Evolutionary conservation across 179 eudicot species (phyloP), one percentile per base, ranked within the genome.

Genomic region (Nepenthes alata): DNA sequence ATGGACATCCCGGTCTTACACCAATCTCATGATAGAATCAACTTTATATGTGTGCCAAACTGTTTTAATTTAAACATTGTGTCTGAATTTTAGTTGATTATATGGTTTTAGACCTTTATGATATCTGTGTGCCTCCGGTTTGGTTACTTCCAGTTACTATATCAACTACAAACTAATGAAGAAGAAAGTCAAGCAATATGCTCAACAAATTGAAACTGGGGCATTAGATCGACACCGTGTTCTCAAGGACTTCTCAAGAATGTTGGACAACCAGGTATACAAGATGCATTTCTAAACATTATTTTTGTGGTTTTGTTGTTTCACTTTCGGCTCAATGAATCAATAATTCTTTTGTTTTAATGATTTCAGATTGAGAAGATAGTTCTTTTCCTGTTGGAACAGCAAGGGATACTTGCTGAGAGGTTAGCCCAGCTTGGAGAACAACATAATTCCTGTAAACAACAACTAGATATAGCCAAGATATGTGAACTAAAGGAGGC

Each of bases 151-250:
- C 77, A 85, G 93, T 62, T 85, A 81, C 68, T 83, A 85, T 75
- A 82, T 87, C 68, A 76, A 81, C 85, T 87, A 87, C 80, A 85
- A 87, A 51, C 37, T 75, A 59, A 87, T 87, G 95, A 87, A 87
- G 76, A 87, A 85, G 67, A 77, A 68, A 65, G 86, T 87, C 66
- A 87, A 79, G 48, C 88, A 85, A 48, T 87, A 87, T 76, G 70
- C 79, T 59, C 81, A 68, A 50, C 86, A 80, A 66, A 79, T 85
- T 56, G 65, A 83, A 66, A 69, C 14, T 51, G 84, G 91, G 61
- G 70, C 77, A 69, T 63, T 82, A 70, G 83, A 77, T 10, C 76
- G 72, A 37, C 73, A 78, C 3, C 82, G 67, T 53, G 95, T 87
- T 16, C 78, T 85, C 60, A 87, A 83, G 67, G 95, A 85, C 67